Conservation (phyloP, 139 green algal species). For the Coelastrella sp. region DNA sequence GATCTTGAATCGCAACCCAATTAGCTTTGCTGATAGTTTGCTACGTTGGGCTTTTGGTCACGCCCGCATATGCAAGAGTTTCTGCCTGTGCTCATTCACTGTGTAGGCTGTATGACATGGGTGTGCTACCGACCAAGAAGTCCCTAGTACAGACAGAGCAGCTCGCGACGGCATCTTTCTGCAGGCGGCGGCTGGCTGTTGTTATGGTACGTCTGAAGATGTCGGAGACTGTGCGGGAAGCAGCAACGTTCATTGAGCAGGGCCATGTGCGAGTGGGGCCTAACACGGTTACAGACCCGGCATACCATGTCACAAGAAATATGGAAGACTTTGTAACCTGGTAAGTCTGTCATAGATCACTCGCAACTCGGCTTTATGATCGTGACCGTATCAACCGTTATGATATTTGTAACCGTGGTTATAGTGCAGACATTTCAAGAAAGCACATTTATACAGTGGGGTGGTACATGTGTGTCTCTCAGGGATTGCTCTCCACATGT, state of each 20-base stretch:
- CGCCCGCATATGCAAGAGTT: neutral
- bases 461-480: too few relatives aligned
- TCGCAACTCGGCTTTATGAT: too few relatives aligned
- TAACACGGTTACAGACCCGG: conserved; percentile 92
- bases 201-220: conserved; percentile 97
- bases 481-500: too few relatives aligned
- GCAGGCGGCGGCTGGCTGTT: conserved; percentile 90
- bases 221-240: conserved; percentile 93
- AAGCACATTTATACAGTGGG: too few relatives aligned
- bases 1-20: too few relatives aligned
- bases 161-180: conserved; percentile 93
- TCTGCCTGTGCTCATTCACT: neutral
- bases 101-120: conserved; percentile 92
- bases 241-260: conserved; percentile 95
- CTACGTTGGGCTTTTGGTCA: too few relatives aligned
- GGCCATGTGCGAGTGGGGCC: conserved; percentile 97
- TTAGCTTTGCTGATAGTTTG: too few relatives aligned
- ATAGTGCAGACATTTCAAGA: too few relatives aligned
- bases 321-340: conserved; percentile 99
- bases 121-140: conserved; percentile 94
- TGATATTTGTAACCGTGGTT: too few relatives aligned
- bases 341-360: conserved; percentile 37
- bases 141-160: conserved; percentile 94
- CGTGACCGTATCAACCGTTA: too few relatives aligned
- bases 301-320: conserved; percentile 90